A percentile compares a stretch with the other conserved stretches of the same genome.
Conservation (phyloP, 352 stramenopile genomes). For the Globisporangium emineosum region DNA sequence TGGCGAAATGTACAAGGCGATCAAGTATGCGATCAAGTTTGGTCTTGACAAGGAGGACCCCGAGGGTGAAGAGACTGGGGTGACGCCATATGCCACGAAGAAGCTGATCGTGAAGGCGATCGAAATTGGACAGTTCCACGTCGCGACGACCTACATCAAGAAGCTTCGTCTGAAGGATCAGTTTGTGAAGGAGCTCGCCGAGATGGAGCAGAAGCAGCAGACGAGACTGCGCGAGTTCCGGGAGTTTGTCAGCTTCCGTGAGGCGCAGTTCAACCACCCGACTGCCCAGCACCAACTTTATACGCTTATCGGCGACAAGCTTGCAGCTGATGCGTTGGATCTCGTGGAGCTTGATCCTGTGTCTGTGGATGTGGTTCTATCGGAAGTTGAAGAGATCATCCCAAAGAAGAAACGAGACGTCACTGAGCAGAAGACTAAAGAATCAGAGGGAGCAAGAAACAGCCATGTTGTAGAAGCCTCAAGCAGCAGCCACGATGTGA, state of each 20-base stretch:
- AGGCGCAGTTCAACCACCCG: slow-evolving; percentile 46
- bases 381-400: slow-evolving; percentile 55
- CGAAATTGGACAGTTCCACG: slow-evolving; percentile 61
- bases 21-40: slow-evolving; percentile 89
- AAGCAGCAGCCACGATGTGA: slow-evolving; percentile 15
- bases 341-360: slow-evolving; percentile 44
- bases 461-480: slow-evolving; percentile 5
- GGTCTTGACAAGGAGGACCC: slow-evolving; percentile 37
- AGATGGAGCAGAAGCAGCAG: slow-evolving; percentile 59
- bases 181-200: slow-evolving; percentile 52
- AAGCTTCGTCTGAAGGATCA: slow-evolving; percentile 63
- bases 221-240: slow-evolving; percentile 55
- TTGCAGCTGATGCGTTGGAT: slow-evolving; percentile 31
- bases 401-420: slow-evolving; percentile 26
- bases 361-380: slow-evolving; percentile 55
- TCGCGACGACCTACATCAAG: slow-evolving; percentile 80
- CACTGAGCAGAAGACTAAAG: slow-evolving; percentile 11
- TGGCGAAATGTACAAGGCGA: slow-evolving; percentile 83
- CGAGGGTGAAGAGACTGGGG: slow-evolving; percentile 22
- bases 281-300: slow-evolving; percentile 35
- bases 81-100: slow-evolving; percentile 42
- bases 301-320: slow-evolving; percentile 36
- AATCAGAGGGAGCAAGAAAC: background rate
- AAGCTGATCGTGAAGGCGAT: slow-evolving; percentile 57
- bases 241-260: slow-evolving; percentile 44